A percentile compares a stretch with the other conserved stretches of the same genome.
Conservation (phyloP, 1,284 basidiomycete genomes). For the Dichomitus squalens region DNA sequence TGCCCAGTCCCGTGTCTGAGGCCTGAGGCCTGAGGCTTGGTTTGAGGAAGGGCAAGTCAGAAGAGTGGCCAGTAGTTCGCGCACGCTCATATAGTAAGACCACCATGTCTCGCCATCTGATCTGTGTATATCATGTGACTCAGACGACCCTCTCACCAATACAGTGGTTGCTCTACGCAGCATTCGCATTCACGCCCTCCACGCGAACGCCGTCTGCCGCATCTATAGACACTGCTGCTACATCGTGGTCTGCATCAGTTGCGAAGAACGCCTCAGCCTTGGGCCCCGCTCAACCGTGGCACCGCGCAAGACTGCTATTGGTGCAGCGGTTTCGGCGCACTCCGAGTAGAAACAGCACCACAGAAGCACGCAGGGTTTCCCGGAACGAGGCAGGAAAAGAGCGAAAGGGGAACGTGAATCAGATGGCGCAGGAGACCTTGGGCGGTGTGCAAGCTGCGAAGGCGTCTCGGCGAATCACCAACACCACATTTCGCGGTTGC, state of each 20-base stretch:
- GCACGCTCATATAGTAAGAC: too few species aligned
- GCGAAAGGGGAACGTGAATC: constrained; percentile 63
- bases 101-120: too few species aligned
- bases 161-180: constrained; percentile 87
- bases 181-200: constrained; percentile 77
- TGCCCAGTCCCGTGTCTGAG: too few species aligned
- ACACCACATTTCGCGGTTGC: constrained; percentile 85
- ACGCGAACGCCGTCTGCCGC: constrained; percentile 81
- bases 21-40: too few species aligned
- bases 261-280: constrained; percentile 77
- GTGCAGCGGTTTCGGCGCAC: constrained; percentile 53
- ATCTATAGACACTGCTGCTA: constrained; percentile 97
- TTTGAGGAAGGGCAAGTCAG: too few species aligned
- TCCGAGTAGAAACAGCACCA: constrained; percentile 39
- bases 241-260: constrained; percentile 86
- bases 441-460: constrained; percentile 56
- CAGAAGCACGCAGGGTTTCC: not conserved
- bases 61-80: too few species aligned
- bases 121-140: not conserved
- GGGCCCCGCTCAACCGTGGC: constrained; percentile 58
- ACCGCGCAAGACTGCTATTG: constrained; percentile 61
- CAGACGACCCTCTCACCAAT: constrained; percentile 71
- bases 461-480: constrained; percentile 75
- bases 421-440: constrained; percentile 55
- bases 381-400: constrained; percentile 44